A percentile compares a stretch with the other conserved stretches of the same genome.
phyloP scores from a whole-genome alignment of 1,139 yeast species.

The Suhomyces yuchorum region DNA sequence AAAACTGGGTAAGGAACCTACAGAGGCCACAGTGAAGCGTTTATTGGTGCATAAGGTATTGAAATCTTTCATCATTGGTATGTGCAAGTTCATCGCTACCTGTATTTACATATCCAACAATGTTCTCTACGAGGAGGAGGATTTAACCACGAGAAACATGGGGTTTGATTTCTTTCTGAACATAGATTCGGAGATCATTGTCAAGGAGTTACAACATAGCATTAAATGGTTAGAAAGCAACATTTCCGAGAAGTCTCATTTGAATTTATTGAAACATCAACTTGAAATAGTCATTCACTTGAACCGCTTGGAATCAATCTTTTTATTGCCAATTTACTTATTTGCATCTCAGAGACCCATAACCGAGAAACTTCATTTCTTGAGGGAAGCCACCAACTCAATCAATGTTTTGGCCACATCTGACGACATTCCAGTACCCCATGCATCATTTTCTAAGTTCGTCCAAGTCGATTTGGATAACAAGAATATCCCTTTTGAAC shows the following conservation, averaged over 20 bases:
- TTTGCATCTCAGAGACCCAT: slow-evolving; percentile 15
- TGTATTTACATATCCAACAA: slow-evolving; percentile 53
- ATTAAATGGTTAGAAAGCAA: slow-evolving; percentile 16
- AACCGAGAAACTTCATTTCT: slow-evolving; percentile 12
- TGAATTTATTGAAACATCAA: slow-evolving; percentile 24
- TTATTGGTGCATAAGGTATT: slow-evolving; percentile 50
- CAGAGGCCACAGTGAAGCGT: slow-evolving; percentile 17
- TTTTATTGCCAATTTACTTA: slow-evolving; percentile 25
- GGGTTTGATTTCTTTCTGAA: slow-evolving; percentile 42
- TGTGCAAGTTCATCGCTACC: slow-evolving; percentile 55
- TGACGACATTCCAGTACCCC: slow-evolving; percentile 22
- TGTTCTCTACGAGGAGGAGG: slow-evolving; percentile 77
- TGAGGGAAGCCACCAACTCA: slow-evolving; percentile 20
- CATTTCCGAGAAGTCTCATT: neutral
- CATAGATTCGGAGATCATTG: slow-evolving; percentile 26
- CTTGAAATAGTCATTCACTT: slow-evolving; percentile 31
- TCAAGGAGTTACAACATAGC: slow-evolving; percentile 21
- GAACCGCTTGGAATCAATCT: slow-evolving; percentile 32
- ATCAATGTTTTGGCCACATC: slow-evolving; percentile 17
- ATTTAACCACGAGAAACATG: slow-evolving; percentile 65
- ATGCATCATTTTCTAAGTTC: slow-evolving; percentile 44
- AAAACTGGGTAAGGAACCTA: neutral
- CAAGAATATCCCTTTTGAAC: slow-evolving; percentile 56
- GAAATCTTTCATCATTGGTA: slow-evolving; percentile 49
- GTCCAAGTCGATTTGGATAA: slow-evolving; percentile 59